Conservation (phyloP, 2,329 filamentous ascomycete genomes). For the Chalaropsis thielavioides region DNA sequence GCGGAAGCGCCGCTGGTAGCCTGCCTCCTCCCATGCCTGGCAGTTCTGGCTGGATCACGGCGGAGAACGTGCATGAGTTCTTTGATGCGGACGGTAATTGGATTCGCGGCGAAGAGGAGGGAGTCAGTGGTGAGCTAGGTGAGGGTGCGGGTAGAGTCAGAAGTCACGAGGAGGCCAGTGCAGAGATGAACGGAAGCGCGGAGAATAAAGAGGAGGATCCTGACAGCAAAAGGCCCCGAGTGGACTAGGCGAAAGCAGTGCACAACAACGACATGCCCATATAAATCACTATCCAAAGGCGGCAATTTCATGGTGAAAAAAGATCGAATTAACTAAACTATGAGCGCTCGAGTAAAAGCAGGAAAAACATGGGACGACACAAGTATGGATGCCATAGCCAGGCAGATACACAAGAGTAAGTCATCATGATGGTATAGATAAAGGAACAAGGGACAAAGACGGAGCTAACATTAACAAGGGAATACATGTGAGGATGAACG, state of each 20-base stretch:
- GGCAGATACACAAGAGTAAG: background rate
- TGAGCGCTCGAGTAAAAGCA: background rate
- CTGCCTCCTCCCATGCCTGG: slow-evolving; percentile 56
- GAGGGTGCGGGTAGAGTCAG: slow-evolving; percentile 49
- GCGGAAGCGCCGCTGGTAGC: slow-evolving; percentile 33
- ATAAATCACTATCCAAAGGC: background rate
- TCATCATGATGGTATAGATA: background rate
- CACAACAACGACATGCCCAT: background rate
- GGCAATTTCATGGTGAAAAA: background rate
- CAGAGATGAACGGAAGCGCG: slow-evolving; percentile 35
- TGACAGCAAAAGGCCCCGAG: slow-evolving; percentile 35
- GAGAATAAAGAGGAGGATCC: slow-evolving; percentile 26
- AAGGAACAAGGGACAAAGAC: background rate
- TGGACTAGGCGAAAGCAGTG: slow-evolving; percentile 25
- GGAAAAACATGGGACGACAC: background rate
- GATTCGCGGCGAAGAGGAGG: slow-evolving; percentile 43
- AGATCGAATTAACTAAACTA: background rate
- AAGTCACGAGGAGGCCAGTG: slow-evolving; percentile 40
- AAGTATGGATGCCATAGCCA: no score
- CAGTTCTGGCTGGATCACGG: slow-evolving; percentile 74
- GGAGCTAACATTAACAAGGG: background rate
- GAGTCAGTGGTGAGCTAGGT: slow-evolving; percentile 38
- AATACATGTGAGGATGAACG: background rate
- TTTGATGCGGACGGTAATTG: slow-evolving; percentile 73
- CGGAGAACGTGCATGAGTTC: slow-evolving; percentile 75